A percentile compares a stretch with the other conserved stretches of the same genome.
Evolutionary conservation across 2,329 filamentous ascomycete species (phyloP).

Genomic region (Pseudogymnoascus pannorum): DNA sequence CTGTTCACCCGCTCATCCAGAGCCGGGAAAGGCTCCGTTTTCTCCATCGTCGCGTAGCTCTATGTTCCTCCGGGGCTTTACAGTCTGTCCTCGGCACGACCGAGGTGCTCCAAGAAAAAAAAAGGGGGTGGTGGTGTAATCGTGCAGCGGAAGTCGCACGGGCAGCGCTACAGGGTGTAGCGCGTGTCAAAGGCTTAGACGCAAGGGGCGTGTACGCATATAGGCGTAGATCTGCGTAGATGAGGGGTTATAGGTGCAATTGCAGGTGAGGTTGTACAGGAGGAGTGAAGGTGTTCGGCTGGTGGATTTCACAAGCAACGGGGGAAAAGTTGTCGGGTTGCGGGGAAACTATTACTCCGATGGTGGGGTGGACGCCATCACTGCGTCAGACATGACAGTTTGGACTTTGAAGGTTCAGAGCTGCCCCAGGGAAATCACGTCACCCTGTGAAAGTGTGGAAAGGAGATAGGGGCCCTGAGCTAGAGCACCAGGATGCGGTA

Average conservation of each 20-base stretch:
- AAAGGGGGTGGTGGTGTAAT: neutral
- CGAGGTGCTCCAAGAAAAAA: neutral
- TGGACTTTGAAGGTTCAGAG: neutral
- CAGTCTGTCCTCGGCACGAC: neutral
- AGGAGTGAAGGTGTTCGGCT: neutral
- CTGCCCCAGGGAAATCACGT: neutral
- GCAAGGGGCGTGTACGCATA: neutral
- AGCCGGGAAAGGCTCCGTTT: neutral
- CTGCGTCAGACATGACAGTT: neutral
- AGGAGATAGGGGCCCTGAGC: neutral
- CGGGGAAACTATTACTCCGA: neutral
- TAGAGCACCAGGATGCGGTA: neutral
- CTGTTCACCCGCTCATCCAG: neutral
- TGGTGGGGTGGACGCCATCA: neutral
- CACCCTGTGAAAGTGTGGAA: neutral
- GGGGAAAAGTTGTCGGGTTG: neutral
- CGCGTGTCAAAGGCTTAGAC: neutral
- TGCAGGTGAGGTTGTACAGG: neutral
- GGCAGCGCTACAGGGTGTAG: neutral
- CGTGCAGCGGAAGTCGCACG: neutral
- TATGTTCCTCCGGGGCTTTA: neutral
- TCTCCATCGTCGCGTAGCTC: neutral
- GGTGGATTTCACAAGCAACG: neutral
- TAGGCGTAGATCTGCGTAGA: neutral
- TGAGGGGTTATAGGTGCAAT: neutral